phyloP scores from a whole-genome alignment of 2,329 filamentous ascomycete genomes.

The Apiospora koreana region DNA sequence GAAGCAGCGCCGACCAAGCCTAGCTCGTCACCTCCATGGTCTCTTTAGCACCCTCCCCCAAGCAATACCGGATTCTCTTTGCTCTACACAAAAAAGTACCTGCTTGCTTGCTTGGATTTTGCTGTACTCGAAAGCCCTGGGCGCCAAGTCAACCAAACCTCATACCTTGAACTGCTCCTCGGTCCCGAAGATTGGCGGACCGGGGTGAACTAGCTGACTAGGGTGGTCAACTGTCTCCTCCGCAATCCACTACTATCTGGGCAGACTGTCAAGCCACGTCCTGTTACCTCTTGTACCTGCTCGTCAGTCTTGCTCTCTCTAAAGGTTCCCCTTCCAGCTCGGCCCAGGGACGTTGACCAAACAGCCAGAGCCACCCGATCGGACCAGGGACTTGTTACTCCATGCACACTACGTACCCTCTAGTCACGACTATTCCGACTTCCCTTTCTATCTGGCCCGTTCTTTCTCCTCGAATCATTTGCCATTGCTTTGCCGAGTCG shows the following conservation, averaged over 20 bases:
- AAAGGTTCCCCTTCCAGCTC: background rate
- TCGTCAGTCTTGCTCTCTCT: background rate
- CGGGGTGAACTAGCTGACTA: background rate
- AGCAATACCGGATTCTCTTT: background rate
- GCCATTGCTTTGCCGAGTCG: constrained; percentile 9
- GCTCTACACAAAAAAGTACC: background rate
- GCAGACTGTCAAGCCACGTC: constrained; percentile 8
- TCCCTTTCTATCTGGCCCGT: constrained; percentile 13
- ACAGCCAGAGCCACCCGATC: background rate
- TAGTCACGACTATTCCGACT: constrained; percentile 12
- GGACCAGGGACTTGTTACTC: background rate
- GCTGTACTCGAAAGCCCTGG: background rate
- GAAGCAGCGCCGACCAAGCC: background rate
- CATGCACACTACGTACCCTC: background rate
- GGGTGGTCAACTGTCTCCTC: constrained; percentile 5
- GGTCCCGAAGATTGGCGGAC: constrained; percentile 9
- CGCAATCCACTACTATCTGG: constrained; percentile 9
- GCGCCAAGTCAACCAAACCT: background rate
- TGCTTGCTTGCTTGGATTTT: background rate
- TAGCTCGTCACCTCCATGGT: constrained; percentile 2
- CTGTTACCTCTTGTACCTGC: background rate
- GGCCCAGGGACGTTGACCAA: background rate
- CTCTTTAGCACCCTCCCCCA: background rate
- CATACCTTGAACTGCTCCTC: constrained; percentile 4
- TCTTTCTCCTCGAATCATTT: constrained; percentile 17